Evolutionary conservation across 2,329 filamentous ascomycete species (phyloP).

Genomic region (Fusarium nematophilum): DNA sequence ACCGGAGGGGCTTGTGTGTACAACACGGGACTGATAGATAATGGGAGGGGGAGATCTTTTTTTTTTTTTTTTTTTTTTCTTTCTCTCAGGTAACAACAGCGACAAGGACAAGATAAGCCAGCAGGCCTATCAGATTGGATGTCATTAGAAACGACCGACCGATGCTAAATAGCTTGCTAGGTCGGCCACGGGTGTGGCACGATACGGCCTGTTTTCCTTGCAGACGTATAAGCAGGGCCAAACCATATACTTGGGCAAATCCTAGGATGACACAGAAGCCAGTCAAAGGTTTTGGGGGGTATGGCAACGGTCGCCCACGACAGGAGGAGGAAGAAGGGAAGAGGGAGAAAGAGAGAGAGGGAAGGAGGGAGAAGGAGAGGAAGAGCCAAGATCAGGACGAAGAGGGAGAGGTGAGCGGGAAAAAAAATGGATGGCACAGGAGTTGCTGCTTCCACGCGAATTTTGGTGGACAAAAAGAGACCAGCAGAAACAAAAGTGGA

Average conservation of each 20-base stretch:
- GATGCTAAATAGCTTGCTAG: constrained; percentile 24
- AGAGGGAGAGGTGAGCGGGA: constrained; percentile 4
- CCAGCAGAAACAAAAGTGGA: constrained; percentile 21
- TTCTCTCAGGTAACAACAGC: constrained; percentile 62
- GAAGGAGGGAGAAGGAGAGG: constrained; percentile 14
- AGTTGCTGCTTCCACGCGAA: background rate
- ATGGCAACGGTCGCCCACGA: constrained; percentile 9
- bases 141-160: constrained; percentile 58
- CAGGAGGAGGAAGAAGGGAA: constrained; percentile 18
- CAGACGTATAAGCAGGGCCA: constrained; percentile 16
- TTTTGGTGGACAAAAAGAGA: constrained; percentile 9
- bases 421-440: constrained; percentile 2
- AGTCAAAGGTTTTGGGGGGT: constrained; percentile 1
- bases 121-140: constrained; percentile 59
- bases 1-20: constrained; percentile 19
- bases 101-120: constrained; percentile 67
- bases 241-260: constrained; percentile 10
- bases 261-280: constrained; percentile 3
- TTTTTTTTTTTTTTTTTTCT: background rate
- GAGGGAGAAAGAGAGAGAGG: constrained; percentile 13
- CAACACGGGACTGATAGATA: constrained; percentile 7
- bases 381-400: constrained; percentile 12
- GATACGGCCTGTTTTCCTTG: constrained; percentile 16
- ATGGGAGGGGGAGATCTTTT: constrained; percentile 17
- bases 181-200: constrained; percentile 32